These are phyloP conservation scores for Lachancea meyersii DNA, from an alignment of 805 yeast species.

Conservation along the genomic window DNA sequence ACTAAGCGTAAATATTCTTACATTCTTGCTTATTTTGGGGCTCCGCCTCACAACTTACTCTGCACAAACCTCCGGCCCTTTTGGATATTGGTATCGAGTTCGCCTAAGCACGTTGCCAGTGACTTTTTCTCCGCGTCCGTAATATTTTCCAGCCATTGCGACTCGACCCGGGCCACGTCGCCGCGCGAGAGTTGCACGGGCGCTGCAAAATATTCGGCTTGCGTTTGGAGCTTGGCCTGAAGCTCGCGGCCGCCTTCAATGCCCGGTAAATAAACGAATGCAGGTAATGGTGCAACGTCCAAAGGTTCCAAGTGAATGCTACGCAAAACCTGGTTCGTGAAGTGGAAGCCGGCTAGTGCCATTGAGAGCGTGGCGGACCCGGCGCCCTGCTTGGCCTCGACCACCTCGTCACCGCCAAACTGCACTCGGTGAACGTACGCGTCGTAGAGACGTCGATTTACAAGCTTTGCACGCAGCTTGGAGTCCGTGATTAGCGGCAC, in stretches of 20 bases:
- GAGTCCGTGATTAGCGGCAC: constrained; percentile 63
- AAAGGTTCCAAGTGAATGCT: constrained; percentile 19
- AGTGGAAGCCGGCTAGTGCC: constrained; percentile 80
- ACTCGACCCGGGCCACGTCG: constrained; percentile 49
- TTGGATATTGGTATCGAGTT: constrained; percentile 47
- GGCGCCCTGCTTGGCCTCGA: constrained; percentile 76
- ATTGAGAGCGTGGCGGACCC: constrained; percentile 82
- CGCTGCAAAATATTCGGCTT: constrained; percentile 48
- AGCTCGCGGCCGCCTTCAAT: constrained; percentile 43
- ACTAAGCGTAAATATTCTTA: neutral
- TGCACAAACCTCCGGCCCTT: constrained; percentile 50
- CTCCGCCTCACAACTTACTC: constrained; percentile 6
- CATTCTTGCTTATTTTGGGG: neutral
- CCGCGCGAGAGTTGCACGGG: constrained; percentile 51
- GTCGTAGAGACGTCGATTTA: constrained; percentile 43
- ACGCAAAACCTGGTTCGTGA: constrained; percentile 59
- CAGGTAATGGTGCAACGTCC: constrained; percentile 37
- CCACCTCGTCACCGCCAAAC: constrained; percentile 86
- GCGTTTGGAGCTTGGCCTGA: constrained; percentile 34
- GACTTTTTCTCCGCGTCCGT: constrained; percentile 46
- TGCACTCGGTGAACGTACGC: constrained; percentile 71
- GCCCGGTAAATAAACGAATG: constrained; percentile 51
- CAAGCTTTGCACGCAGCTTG: constrained; percentile 38
- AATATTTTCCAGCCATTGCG: constrained; percentile 41
- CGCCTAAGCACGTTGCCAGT: constrained; percentile 47